A percentile compares a stretch with the other conserved stretches of the same genome.
phyloP scores from a whole-genome alignment of 495 filamentous ascomycete genomes.

The Hamigera avellanea region DNA sequence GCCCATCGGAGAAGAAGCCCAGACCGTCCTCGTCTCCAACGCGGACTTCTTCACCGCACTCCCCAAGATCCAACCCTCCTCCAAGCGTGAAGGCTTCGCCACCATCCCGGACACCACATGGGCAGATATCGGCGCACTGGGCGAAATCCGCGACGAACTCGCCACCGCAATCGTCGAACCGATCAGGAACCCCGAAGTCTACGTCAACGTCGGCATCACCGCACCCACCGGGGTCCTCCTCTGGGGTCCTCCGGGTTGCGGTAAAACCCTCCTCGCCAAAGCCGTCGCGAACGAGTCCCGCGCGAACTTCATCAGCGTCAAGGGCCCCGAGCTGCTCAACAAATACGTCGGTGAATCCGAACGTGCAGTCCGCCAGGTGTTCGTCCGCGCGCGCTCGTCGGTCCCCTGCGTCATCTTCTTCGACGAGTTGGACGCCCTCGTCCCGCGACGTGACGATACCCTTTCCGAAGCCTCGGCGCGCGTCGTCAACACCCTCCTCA shows the following conservation, averaged over 20 bases:
- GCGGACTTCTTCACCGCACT: slow-evolving; percentile 67
- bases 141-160: slow-evolving; percentile 68
- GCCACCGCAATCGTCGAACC: slow-evolving; percentile 84
- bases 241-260: slow-evolving; percentile 95
- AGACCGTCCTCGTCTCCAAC: slow-evolving; percentile 40
- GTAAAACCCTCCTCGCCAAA: slow-evolving; percentile 93
- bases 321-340: slow-evolving; percentile 87
- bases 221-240: slow-evolving; percentile 86
- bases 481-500: slow-evolving; percentile 94
- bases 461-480: slow-evolving; percentile 73
- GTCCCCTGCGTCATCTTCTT: slow-evolving; percentile 96
- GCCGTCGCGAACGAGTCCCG: slow-evolving; percentile 91
- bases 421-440: slow-evolving; percentile 89
- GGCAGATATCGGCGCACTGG: slow-evolving; percentile 81
- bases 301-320: slow-evolving; percentile 97
- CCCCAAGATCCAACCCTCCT: slow-evolving; percentile 79
- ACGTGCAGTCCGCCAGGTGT: slow-evolving; percentile 84
- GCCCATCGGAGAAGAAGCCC: slow-evolving; percentile 30
- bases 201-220: slow-evolving; percentile 70
- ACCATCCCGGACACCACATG: slow-evolving; percentile 96
- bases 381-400: slow-evolving; percentile 73
- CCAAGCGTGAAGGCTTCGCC: slow-evolving; percentile 92
- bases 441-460: slow-evolving; percentile 71
- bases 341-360: slow-evolving; percentile 96
- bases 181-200: slow-evolving; percentile 75